Percentiles rank a stretch among this genome's conserved stretches.
Conservation (phyloP, 805 yeast genomes). For the Torulaspora franciscae region DNA sequence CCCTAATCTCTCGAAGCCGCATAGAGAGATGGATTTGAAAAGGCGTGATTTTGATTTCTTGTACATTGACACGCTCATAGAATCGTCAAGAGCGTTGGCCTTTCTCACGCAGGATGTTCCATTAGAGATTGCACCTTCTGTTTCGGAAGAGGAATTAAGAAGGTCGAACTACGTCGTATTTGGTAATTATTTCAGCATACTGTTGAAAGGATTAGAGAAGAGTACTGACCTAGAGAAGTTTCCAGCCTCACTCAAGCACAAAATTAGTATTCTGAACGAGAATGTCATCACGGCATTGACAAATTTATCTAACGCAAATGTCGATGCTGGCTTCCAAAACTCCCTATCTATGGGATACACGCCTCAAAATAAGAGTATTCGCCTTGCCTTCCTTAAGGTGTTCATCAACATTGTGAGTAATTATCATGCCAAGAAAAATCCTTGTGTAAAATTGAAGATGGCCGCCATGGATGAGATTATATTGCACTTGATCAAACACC, state of each 20-base stretch:
- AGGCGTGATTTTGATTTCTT: conserved; percentile 45
- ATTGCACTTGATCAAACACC: conserved; percentile 34
- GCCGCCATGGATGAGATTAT: conserved; percentile 33
- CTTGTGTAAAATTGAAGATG: conserved; percentile 28
- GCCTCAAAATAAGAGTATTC: conserved; percentile 49
- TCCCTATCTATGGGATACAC: conserved; percentile 79
- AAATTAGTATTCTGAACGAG: conserved; percentile 52
- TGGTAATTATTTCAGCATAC: conserved; percentile 63
- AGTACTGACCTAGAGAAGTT: conserved; percentile 35
- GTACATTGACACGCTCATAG: conserved; percentile 57
- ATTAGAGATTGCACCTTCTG: conserved; percentile 54
- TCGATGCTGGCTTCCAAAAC: conserved; percentile 68
- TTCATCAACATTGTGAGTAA: conserved; percentile 58
- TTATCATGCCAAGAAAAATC: conserved; percentile 25
- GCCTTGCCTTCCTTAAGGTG: conserved; percentile 71
- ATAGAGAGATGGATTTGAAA: conserved; percentile 34
- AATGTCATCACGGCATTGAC: conserved; percentile 62
- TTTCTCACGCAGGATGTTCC: conserved; percentile 51
- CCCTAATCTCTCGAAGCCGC: conserved; percentile 33
- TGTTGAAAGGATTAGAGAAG: conserved; percentile 43
- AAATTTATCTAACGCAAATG: conserved; percentile 64
- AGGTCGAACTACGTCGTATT: conserved; percentile 58
- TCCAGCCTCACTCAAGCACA: conserved; percentile 44
- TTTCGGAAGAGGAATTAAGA: conserved; percentile 47
- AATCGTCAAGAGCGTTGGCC: conserved; percentile 56